Evolutionary conservation across 345 rosid genomes (phyloP).

Genomic region (Camelina neglecta): DNA sequence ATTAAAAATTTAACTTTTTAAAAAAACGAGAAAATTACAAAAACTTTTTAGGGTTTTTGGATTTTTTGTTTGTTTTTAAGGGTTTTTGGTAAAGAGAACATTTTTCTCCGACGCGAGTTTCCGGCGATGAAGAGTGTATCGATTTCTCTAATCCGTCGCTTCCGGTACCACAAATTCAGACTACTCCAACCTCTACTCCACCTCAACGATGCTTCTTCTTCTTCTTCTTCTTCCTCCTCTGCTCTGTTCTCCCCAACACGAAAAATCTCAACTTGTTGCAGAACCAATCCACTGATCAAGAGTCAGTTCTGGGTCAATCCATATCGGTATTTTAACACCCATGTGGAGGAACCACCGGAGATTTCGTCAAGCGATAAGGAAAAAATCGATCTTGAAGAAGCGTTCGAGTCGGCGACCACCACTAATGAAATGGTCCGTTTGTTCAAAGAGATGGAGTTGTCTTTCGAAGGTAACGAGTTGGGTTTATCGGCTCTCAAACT

Average conservation of each 20-base stretch:
- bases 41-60: not conserved
- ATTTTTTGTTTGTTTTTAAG: not conserved
- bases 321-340: constrained; percentile 59
- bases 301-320: constrained; percentile 47
- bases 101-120: constrained; percentile 5
- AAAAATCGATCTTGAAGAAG: constrained; percentile 76
- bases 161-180: constrained; percentile 47
- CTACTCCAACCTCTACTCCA: constrained; percentile 38
- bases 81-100: constrained; percentile 3
- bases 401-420: constrained; percentile 81
- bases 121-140: constrained; percentile 59
- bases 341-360: constrained; percentile 54
- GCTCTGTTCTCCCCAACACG: constrained; percentile 33
- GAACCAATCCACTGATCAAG: constrained; percentile 45
- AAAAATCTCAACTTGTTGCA: constrained; percentile 47
- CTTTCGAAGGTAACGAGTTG: constrained; percentile 70
- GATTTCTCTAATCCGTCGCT: constrained; percentile 56
- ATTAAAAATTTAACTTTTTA: too few relatives aligned
- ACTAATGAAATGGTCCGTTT: constrained; percentile 74
- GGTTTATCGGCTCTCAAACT: constrained; percentile 78
- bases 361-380: constrained; percentile 60
- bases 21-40: too few relatives aligned
- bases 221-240: constrained; percentile 29
- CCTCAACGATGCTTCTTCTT: constrained; percentile 29
- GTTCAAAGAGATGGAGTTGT: constrained; percentile 76